Evolutionary conservation across 805 yeast species (phyloP), one percentile per base, ranked within the genome.

Genomic region (Grigorovia humatica): DNA sequence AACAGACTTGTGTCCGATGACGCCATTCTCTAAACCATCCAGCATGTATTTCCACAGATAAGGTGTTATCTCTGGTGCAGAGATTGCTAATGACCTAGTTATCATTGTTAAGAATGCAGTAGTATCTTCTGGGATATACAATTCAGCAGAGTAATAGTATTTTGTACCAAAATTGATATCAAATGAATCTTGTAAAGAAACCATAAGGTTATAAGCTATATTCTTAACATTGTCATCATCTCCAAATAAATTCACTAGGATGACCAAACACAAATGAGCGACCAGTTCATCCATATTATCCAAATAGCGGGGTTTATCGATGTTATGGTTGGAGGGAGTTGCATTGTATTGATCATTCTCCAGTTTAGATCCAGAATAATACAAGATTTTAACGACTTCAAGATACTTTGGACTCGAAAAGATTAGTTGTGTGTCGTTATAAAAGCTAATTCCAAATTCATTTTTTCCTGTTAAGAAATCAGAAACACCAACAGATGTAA

Each of bases 351-450:
- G 57, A 29, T 67, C 68, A 48, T 72, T 73, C 38, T 69, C 70
- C 18, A 71, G 64, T 60, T 77, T 73, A 23, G 79, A 78, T 49
- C 82, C 80, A 0, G 88, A 75, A 58, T 81, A 82, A 58, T 82
- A 82, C 38, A 84, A 61, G 51, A 83, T 76, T 57, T 88, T 71
- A 68, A 84, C 74, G n/a, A 84, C 81, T 58, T 83, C 90, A 49
- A 76, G 61, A 55, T 71, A 75, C 59, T 77, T 78, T 0, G 72
- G 63, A 17, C 79, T 74, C 1, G 74, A 57, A 43, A 78, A 59
- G 12, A 74, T 68, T 20, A 77, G 52, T 29, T 61, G 61, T 7
- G 52, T 54, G 2, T 69, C 70, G 48, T 69, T 61, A 27, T 52
- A 61, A 41, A 72, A 60, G n/a, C 63, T 66, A 51, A 80, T 61